Evolutionary conservation across 2,329 filamentous ascomycete species (phyloP).

Genomic region (Aspergillus sclerotialis): DNA sequence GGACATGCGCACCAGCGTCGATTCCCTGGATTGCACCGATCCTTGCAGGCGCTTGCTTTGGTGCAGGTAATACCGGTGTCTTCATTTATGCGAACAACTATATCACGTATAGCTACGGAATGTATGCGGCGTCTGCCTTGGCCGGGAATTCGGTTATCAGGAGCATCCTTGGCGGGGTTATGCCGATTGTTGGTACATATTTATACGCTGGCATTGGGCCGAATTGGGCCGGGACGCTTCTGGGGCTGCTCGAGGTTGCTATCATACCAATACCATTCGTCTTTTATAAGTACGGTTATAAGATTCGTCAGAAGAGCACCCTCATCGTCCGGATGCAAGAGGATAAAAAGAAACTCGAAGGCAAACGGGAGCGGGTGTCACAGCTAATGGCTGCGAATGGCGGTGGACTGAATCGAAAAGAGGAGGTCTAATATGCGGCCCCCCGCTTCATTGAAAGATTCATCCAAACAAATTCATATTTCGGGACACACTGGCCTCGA

Average conservation of each 20-base stretch:
- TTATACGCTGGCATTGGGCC: slow-evolving; percentile 66
- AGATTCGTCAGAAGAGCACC: slow-evolving; percentile 49
- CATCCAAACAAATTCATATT: no score
- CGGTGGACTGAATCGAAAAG: slow-evolving; percentile 8
- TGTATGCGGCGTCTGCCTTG: slow-evolving; percentile 74
- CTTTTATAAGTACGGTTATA: slow-evolving; percentile 59
- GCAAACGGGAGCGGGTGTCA: slow-evolving; percentile 25
- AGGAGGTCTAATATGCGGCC: slow-evolving; percentile 1
- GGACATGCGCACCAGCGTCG: slow-evolving; percentile 70
- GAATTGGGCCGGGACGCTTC: slow-evolving; percentile 71
- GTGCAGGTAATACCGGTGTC: slow-evolving; percentile 65
- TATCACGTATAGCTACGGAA: slow-evolving; percentile 68
- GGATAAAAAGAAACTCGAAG: slow-evolving; percentile 42
- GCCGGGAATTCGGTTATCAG: slow-evolving; percentile 73
- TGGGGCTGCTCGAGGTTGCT: slow-evolving; percentile 64
- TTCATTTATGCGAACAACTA: slow-evolving; percentile 84
- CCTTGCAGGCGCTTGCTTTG: slow-evolving; percentile 71
- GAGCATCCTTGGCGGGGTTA: slow-evolving; percentile 64
- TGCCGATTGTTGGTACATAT: slow-evolving; percentile 66
- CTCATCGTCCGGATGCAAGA: slow-evolving; percentile 53
- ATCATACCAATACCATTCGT: slow-evolving; percentile 74
- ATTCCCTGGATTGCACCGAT: slow-evolving; percentile 81
- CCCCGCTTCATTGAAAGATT: no score
- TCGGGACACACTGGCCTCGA: no score
- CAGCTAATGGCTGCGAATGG: no score